Evolutionary conservation across 2,329 filamentous ascomycete species (phyloP).

Genomic region (Aspergillus niger): DNA sequence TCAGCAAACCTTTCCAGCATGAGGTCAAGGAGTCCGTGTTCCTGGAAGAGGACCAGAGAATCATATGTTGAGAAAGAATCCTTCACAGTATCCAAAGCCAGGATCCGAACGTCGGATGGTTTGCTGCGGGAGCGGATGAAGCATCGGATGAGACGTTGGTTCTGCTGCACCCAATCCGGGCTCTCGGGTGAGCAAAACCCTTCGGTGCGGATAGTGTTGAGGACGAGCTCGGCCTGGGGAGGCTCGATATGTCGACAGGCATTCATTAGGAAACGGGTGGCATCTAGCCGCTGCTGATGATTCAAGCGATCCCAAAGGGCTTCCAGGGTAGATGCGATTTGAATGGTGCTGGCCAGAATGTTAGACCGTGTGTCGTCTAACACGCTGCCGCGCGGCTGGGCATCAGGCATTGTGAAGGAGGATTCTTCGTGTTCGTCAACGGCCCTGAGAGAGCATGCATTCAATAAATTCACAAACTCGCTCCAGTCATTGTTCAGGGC

Average conservation of each 20-base stretch:
- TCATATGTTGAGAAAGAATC: constrained; percentile 40
- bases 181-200: constrained; percentile 38
- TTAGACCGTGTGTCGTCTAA: constrained; percentile 40
- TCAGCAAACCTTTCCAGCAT: constrained; percentile 39
- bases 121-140: constrained; percentile 43
- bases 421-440: constrained; percentile 31
- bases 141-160: constrained; percentile 37
- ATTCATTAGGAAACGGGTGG: constrained; percentile 39
- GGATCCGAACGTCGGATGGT: constrained; percentile 41
- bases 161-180: constrained; percentile 36
- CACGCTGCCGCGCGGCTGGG: constrained; percentile 26
- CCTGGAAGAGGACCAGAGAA: constrained; percentile 32
- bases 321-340: constrained; percentile 41
- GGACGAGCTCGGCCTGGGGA: constrained; percentile 42
- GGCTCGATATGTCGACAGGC: constrained; percentile 40
- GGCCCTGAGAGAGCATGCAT: constrained; percentile 38
- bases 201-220: constrained; percentile 37
- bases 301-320: constrained; percentile 40
- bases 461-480: constrained; percentile 36
- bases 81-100: constrained; percentile 42
- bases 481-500: constrained; percentile 37
- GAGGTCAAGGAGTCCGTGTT: constrained; percentile 35
- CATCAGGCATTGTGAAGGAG: constrained; percentile 23
- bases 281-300: constrained; percentile 38
- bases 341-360: constrained; percentile 41